Evolutionary conservation across 306 rosid species (phyloP).

Genomic region (Neltuma alba): DNA sequence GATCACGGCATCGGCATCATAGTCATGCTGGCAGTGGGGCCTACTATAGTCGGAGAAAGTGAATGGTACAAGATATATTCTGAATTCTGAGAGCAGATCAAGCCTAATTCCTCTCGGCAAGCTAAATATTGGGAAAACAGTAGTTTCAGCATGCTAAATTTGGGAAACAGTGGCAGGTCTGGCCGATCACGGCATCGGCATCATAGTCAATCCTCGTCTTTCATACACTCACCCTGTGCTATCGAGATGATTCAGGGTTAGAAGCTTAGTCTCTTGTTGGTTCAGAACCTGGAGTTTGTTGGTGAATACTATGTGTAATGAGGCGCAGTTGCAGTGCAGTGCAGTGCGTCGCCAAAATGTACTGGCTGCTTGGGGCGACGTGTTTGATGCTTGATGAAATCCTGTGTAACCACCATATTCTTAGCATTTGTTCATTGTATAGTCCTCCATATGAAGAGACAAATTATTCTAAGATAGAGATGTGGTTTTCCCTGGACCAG

Average conservation of each 20-base stretch:
- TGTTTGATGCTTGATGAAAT: constrained; percentile 27
- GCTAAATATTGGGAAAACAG: constrained; percentile 28
- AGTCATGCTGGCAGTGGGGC: constrained; percentile 65
- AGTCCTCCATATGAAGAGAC: constrained; percentile 38
- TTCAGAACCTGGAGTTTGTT: constrained; percentile 23
- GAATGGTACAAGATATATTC: constrained; percentile 32
- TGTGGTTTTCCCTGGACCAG: neutral
- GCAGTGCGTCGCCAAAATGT: constrained; percentile 24
- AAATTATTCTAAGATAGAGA: constrained; percentile 1
- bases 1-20: constrained; percentile 76
- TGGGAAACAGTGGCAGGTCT: neutral
- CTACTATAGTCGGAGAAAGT: constrained; percentile 75
- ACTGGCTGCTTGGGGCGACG: constrained; percentile 23
- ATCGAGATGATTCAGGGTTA: neutral
- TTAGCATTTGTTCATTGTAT: constrained; percentile 28
- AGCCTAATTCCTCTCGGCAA: constrained; percentile 28
- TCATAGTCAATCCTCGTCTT: constrained; percentile 13
- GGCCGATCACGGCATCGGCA: neutral
- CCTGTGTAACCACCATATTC: constrained; percentile 25
- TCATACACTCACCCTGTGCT: constrained; percentile 1
- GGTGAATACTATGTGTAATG: constrained; percentile 34
- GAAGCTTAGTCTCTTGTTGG: constrained; percentile 14
- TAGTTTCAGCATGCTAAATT: neutral
- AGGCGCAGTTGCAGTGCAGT: constrained; percentile 22
- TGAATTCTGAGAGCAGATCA: constrained; percentile 32